Conservation (phyloP, 345 rosid species). For the Lumnitzera racemosa region DNA sequence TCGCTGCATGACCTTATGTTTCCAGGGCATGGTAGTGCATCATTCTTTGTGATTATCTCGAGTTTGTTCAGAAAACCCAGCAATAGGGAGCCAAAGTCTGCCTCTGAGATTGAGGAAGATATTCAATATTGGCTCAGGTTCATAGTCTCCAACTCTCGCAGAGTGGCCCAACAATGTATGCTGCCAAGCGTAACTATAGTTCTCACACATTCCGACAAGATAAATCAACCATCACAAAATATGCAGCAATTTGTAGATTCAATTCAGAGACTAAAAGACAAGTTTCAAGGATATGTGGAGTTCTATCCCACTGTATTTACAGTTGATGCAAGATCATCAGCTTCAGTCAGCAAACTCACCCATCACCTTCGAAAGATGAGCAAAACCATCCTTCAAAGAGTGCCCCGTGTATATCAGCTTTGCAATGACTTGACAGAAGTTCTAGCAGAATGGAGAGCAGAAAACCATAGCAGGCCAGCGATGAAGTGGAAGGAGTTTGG, state of each 20-base stretch:
- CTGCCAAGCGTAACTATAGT: slow-evolving; percentile 72
- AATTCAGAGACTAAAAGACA: slow-evolving; percentile 58
- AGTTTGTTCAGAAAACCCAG: slow-evolving; percentile 78
- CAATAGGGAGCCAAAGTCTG: slow-evolving; percentile 73
- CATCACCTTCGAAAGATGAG: slow-evolving; percentile 65
- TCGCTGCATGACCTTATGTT: slow-evolving; percentile 95
- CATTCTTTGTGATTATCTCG: slow-evolving; percentile 63
- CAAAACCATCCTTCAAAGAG: slow-evolving; percentile 70
- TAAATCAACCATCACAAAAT: slow-evolving; percentile 50
- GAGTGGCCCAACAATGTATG: slow-evolving; percentile 69
- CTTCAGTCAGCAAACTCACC: slow-evolving; percentile 68
- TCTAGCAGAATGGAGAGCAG: slow-evolving; percentile 82
- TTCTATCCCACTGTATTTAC: slow-evolving; percentile 79
- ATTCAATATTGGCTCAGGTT: slow-evolving; percentile 89
- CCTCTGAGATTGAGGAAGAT: slow-evolving; percentile 78
- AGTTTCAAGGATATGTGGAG: slow-evolving; percentile 75
- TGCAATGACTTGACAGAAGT: slow-evolving; percentile 69
- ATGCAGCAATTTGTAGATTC: slow-evolving; percentile 46
- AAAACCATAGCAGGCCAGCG: slow-evolving; percentile 63
- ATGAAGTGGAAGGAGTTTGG: slow-evolving; percentile 88
- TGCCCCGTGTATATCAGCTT: slow-evolving; percentile 85
- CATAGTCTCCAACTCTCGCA: slow-evolving; percentile 73
- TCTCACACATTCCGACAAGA: slow-evolving; percentile 72
- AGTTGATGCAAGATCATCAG: slow-evolving; percentile 83
- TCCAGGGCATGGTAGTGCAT: slow-evolving; percentile 77